Conservation (phyloP, 345 rosid species). For the Lepidium didymum region DNA sequence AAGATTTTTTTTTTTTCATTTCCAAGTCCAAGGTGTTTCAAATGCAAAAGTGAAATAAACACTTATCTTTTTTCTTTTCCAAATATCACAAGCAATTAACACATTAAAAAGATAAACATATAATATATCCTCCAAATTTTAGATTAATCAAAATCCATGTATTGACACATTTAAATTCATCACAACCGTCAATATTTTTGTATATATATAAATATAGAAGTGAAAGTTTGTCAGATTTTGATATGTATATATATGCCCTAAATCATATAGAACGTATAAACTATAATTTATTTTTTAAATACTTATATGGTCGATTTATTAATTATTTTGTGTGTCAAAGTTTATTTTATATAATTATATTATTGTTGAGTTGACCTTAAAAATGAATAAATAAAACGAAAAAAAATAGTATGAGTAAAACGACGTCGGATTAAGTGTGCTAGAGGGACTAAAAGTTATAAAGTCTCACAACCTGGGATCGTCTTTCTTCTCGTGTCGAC, state of each 20-base stretch:
- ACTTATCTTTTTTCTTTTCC: neutral
- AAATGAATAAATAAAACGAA: neutral
- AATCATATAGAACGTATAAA: too few species aligned
- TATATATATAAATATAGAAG: neutral
- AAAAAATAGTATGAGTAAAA: neutral
- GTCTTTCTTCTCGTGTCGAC: slow-evolving; percentile 12
- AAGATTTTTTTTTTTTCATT: neutral
- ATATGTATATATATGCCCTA: too few species aligned
- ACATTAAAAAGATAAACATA: neutral
- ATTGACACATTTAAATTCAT: too few species aligned
- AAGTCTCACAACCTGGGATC: neutral
- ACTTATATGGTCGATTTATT: too few species aligned
- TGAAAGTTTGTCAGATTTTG: neutral
- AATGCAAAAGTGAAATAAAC: neutral
- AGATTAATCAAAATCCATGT: too few species aligned
- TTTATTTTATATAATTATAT: too few species aligned
- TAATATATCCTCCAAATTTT: neutral
- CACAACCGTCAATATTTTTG: too few species aligned
- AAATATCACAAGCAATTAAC: too few species aligned
- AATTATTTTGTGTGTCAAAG: too few species aligned
- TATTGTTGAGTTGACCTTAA: neutral
- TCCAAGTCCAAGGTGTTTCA: neutral
- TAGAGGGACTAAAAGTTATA: neutral
- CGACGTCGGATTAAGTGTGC: slow-evolving; percentile 1
- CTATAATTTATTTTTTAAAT: too few species aligned